Conservation (phyloP, 169 alveolate species). For the Perkinsus marinus region DNA sequence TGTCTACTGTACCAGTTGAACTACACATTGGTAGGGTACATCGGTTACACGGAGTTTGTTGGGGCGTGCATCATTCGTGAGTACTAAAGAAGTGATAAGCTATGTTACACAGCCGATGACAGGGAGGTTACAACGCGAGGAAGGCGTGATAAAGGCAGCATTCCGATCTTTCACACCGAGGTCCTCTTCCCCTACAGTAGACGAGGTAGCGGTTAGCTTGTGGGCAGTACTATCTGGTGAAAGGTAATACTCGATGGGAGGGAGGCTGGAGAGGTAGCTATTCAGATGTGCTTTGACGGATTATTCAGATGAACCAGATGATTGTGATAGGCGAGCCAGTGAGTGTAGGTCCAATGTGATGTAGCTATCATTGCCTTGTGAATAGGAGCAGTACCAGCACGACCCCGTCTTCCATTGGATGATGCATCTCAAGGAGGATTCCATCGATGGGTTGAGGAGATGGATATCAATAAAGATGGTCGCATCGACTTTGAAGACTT, state of each 20-base stretch:
- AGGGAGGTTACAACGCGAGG: not conserved
- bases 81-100: not conserved
- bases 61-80: constrained; percentile 24
- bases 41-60: constrained; percentile 38
- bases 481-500: not conserved
- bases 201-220: not conserved
- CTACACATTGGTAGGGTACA: constrained; percentile 12
- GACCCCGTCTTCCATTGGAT: not conserved
- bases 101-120: not conserved
- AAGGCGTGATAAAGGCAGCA: not conserved
- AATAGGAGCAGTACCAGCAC: not conserved
- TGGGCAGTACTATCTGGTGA: not conserved
- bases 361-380: not conserved
- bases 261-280: not conserved
- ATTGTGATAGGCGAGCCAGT: not conserved
- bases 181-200: not conserved
- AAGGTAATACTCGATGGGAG: not conserved
- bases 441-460: not conserved
- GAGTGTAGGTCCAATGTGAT: not conserved
- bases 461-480: not conserved
- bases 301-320: not conserved
- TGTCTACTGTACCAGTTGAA: not conserved
- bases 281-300: not conserved
- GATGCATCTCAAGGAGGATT: not conserved
- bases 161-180: not conserved